phyloP scores from a whole-genome alignment of 2,329 filamentous ascomycete genomes.

The Aspergillus puulaauensis region DNA sequence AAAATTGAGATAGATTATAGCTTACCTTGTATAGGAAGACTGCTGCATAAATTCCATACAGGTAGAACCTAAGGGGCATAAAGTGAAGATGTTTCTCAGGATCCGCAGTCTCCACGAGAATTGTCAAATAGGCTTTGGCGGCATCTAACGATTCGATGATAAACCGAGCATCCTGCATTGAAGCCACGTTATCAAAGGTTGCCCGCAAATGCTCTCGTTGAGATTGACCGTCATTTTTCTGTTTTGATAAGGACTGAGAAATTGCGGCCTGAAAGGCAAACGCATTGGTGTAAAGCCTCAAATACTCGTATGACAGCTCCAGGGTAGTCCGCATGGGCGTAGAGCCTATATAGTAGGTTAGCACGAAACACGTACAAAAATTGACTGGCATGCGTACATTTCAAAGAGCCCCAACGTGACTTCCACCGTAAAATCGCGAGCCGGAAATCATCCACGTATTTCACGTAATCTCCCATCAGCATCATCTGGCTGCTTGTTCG shows the following conservation, averaged over 20 bases:
- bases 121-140: conserved; percentile 61
- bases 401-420: conserved; percentile 65
- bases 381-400: conserved; percentile 48
- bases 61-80: conserved; percentile 64
- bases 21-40: conserved; percentile 64
- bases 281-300: conserved; percentile 71
- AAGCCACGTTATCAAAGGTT: conserved; percentile 56
- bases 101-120: conserved; percentile 60
- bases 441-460: conserved; percentile 73
- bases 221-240: conserved; percentile 34
- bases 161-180: conserved; percentile 63
- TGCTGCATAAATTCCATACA: conserved; percentile 63
- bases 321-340: conserved; percentile 66
- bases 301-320: conserved; percentile 69
- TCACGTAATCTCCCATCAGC: conserved; percentile 69
- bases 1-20: no score
- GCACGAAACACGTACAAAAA: not conserved
- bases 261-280: conserved; percentile 74
- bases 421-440: conserved; percentile 70
- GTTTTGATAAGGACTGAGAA: conserved; percentile 48
- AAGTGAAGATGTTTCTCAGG: conserved; percentile 60
- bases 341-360: conserved; percentile 49
- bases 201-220: conserved; percentile 43
- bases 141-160: conserved; percentile 67
- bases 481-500: conserved; percentile 69